A percentile compares a stretch with the other conserved stretches of the same genome.
Evolutionary conservation across 305 asterid species (phyloP).

Genomic region (Fraxinus dipetala): DNA sequence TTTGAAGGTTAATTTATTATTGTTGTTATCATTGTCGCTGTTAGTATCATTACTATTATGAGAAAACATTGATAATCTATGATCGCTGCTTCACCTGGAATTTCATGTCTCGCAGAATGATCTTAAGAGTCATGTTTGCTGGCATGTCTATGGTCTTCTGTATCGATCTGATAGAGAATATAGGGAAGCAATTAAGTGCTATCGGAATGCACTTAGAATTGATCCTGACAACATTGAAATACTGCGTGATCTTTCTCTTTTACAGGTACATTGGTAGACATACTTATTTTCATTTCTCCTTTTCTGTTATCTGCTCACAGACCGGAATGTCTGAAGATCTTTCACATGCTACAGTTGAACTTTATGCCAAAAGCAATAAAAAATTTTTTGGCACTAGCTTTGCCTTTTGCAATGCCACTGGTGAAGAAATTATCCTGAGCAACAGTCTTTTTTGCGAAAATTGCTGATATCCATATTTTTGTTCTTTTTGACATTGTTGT

Average conservation of each 20-base stretch:
- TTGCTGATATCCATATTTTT: not conserved
- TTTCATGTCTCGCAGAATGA: slow-evolving; percentile 75
- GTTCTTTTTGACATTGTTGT: not conserved
- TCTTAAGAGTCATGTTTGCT: slow-evolving; percentile 98
- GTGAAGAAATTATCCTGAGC: not conserved
- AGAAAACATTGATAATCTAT: slow-evolving; percentile 11
- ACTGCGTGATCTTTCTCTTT: slow-evolving; percentile 90
- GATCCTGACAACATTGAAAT: slow-evolving; percentile 98
- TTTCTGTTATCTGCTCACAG: not conserved
- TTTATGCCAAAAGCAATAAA: not conserved
- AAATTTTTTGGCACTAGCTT: not conserved
- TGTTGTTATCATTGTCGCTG: not conserved
- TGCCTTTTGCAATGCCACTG: not conserved
- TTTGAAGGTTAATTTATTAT: slow-evolving; percentile 44
- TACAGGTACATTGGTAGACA: slow-evolving; percentile 57
- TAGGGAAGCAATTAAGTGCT: slow-evolving; percentile 96
- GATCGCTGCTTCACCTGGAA: slow-evolving; percentile 19
- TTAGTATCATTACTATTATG: not conserved
- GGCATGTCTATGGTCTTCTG: slow-evolving; percentile 98
- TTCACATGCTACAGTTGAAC: not conserved
- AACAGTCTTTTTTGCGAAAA: not conserved
- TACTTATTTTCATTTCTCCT: not conserved
- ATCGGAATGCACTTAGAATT: slow-evolving; percentile 88
- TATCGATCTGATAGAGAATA: slow-evolving; percentile 98
- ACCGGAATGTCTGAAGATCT: not conserved